Conservation (phyloP, 768 basidiomycete species). For the Lentinula aciculospora region DNA sequence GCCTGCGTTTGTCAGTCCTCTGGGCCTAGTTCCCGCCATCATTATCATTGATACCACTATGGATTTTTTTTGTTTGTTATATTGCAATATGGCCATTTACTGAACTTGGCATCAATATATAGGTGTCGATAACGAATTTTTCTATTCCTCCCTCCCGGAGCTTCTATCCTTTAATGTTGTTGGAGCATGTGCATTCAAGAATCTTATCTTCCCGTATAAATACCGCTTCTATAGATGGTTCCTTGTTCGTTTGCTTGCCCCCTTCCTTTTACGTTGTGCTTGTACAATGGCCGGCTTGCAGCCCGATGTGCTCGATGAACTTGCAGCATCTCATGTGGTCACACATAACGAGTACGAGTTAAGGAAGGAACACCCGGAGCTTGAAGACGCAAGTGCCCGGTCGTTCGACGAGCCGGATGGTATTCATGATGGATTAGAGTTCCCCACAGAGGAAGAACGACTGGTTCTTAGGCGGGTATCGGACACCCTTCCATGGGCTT, state of each 20-base stretch:
- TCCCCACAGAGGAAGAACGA: constrained; percentile 40
- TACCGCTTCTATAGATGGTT: neutral
- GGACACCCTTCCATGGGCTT: constrained; percentile 31
- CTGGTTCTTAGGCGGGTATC: constrained; percentile 37
- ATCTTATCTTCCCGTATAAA: neutral
- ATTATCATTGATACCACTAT: too few relatives aligned
- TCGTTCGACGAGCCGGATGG: constrained; percentile 20
- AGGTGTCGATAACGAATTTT: neutral
- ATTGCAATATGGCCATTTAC: too few relatives aligned
- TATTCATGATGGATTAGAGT: constrained; percentile 37
- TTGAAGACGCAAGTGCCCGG: neutral
- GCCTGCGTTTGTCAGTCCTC: too few relatives aligned
- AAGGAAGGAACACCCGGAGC: constrained; percentile 1
- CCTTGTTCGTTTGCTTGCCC: neutral
- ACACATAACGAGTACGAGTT: neutral
- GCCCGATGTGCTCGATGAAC: neutral
- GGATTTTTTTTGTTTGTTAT: too few relatives aligned
- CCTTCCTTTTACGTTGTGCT: neutral
- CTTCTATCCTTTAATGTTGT: neutral
- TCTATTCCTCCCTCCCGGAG: neutral
- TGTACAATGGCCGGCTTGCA: constrained; percentile 3
- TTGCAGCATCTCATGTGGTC: neutral
- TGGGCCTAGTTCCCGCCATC: too few relatives aligned
- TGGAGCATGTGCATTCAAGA: neutral
- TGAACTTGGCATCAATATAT: neutral